Evolutionary conservation across 768 basidiomycete species (phyloP).

Genomic region (Rossbeevera mucosa): DNA sequence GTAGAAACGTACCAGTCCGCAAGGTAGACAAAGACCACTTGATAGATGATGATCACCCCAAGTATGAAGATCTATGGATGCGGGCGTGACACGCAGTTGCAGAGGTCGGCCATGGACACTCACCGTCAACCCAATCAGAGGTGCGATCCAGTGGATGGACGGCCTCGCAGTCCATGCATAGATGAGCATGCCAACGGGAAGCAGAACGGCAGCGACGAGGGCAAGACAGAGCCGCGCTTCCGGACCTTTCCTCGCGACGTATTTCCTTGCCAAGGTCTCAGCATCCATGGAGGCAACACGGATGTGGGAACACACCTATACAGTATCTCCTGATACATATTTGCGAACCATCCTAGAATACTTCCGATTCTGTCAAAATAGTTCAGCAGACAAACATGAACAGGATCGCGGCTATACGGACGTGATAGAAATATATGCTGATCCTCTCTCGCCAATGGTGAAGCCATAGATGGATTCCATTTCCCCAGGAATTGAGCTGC

Average conservation of each 20-base stretch:
- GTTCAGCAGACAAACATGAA: not conserved
- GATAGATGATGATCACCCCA: slow-evolving; percentile 50
- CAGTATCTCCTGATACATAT: slow-evolving; percentile 45
- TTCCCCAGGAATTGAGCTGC: slow-evolving; percentile 52
- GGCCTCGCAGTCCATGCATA: slow-evolving; percentile 65
- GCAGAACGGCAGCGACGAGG: slow-evolving; percentile 48
- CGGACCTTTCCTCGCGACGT: slow-evolving; percentile 32
- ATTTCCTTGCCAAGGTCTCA: slow-evolving; percentile 21
- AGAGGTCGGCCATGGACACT: not conserved
- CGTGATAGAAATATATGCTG: slow-evolving; percentile 55
- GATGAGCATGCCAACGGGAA: slow-evolving; percentile 63
- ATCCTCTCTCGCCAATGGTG: slow-evolving; percentile 53
- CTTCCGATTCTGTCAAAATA: slow-evolving; percentile 46
- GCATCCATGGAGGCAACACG: not conserved
- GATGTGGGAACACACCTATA: slow-evolving; percentile 41
- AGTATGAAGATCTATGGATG: slow-evolving; percentile 44
- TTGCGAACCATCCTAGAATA: slow-evolving; percentile 43
- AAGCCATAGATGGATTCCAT: slow-evolving; percentile 59
- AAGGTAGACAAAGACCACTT: slow-evolving; percentile 56
- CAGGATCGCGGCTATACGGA: slow-evolving; percentile 25
- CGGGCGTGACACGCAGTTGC: not conserved
- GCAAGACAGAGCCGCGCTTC: slow-evolving; percentile 62
- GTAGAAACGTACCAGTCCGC: slow-evolving; percentile 50
- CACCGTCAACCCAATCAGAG: slow-evolving; percentile 26
- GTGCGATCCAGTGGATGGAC: slow-evolving; percentile 55